Base-by-base conservation (phyloP, 2,329 filamentous ascomycete genomes). In the Fonsecaea nubica region DNA sequence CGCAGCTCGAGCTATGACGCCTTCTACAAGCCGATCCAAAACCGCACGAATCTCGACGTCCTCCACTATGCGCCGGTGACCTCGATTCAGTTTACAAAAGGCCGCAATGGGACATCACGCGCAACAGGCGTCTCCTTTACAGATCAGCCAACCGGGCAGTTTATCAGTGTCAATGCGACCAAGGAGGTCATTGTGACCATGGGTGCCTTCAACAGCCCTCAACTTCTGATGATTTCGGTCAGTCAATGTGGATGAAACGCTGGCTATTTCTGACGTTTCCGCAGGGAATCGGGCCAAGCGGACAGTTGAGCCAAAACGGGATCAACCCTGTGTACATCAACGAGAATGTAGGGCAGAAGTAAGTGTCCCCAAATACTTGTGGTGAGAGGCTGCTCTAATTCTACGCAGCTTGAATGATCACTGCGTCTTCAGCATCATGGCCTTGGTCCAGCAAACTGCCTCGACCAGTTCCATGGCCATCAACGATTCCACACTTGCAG, bases 221-320 rank as follows among this genome's bases (percentile, higher is more conserved):
- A 79, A 36, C 71, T 81, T 10, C 72, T 81, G 45, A 75, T 80
- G 56, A 73, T 79, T 30, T 80, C 79, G 35, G 68, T 70, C 25
- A 52, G 25, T 63, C 8, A 55, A 21, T 48, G 18, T 32, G 48
- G 5, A 36, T 25, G 35, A 36, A 21, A 56, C 53, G 12, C 18
- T 33, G 58, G 13, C 38, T 5, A 2, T 36, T 64, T 21, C 18
- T 40, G 38, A 40, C 21, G 9, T 54, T 33, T 13, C 25, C 5
- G 8, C 21, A 67, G 65, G 18, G 62, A 1, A 80, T 83, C 55
- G 80, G 83, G 68, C 77, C 78, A 0, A 74, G 74, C 4, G 81
- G 80, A 32, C 73, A 83, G 18, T 75, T 77, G 6, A 77, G 83
- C 61, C 77, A 80, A 0, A 71, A 80, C 1, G 81, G 83, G 60